Evolutionary conservation across 2,329 filamentous ascomycete genomes (phyloP).

Genomic region (Periglandula ipomoeae): DNA sequence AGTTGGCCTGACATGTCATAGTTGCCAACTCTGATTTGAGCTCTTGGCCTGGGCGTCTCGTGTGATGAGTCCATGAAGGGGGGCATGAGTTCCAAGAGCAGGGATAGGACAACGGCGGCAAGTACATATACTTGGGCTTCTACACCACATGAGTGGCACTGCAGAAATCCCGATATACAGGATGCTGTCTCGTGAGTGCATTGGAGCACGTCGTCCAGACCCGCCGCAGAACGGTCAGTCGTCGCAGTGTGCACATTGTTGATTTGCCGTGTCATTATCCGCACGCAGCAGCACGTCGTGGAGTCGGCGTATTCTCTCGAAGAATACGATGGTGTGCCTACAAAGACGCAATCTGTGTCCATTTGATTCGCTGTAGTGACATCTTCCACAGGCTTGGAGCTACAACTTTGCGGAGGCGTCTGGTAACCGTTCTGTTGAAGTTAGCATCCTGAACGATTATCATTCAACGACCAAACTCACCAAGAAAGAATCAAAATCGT

Average conservation of each 20-base stretch:
- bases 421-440: not conserved
- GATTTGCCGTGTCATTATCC: not conserved
- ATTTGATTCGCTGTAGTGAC: not conserved
- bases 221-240: not conserved
- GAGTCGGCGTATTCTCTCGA: not conserved
- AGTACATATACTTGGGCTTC: not conserved
- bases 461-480: not conserved
- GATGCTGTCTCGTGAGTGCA: not conserved
- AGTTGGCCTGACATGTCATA: not conserved
- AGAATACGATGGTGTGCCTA: not conserved
- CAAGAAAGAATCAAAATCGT: not conserved
- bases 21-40: not conserved
- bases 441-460: not conserved
- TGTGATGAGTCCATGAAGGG: not conserved
- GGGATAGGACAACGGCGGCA: not conserved
- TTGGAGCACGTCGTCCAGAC: not conserved
- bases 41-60: not conserved
- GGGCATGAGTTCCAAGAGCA: not conserved
- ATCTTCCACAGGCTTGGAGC: not conserved
- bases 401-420: not conserved
- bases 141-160: not conserved
- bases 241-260: not conserved
- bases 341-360: not conserved
- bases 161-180: not conserved
- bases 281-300: not conserved